Conservation (phyloP, 108 stramenopile genomes). For the Schizochytrium sp. region DNA sequence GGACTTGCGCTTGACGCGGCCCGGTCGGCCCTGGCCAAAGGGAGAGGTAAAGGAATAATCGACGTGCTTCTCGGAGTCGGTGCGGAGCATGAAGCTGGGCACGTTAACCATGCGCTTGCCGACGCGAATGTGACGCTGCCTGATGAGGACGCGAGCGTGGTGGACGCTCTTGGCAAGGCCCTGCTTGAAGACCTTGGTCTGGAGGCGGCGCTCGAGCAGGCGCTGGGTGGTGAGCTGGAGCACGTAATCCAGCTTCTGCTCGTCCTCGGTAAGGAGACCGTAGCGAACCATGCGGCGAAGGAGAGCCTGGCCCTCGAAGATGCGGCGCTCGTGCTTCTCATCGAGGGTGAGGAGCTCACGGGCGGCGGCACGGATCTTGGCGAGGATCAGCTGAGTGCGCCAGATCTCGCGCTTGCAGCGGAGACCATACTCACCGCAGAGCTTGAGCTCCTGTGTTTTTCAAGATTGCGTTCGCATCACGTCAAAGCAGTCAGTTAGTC, state of each 20-base stretch:
- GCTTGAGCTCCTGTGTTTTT: constrained; percentile 40
- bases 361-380: constrained; percentile 98
- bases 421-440: constrained; percentile 98
- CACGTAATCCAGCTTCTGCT: constrained; percentile 89
- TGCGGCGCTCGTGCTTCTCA: constrained; percentile 87
- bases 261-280: constrained; percentile 90
- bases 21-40: constrained; percentile 92
- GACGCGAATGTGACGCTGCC: constrained; percentile 97
- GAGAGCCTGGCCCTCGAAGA: constrained; percentile 97
- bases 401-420: constrained; percentile 99
- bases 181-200: constrained; percentile 96
- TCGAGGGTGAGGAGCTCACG: constrained; percentile 91
- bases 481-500: too few relatives aligned
- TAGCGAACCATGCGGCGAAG: constrained; percentile 92
- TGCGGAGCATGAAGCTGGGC: constrained; percentile 93
- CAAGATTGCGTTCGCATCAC: background rate
- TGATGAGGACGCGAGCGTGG: constrained; percentile 97
- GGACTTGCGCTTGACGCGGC: constrained; percentile 88
- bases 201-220: constrained; percentile 92
- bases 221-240: constrained; percentile 96
- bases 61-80: constrained; percentile 94
- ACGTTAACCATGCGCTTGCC: constrained; percentile 94
- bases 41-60: constrained; percentile 91
- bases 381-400: constrained; percentile 95
- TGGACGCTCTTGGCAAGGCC: constrained; percentile 97